Evolutionary conservation across 257 asterid genomes (phyloP), one percentile per base, ranked within the genome.

Genomic region (Solanum microdontum): DNA sequence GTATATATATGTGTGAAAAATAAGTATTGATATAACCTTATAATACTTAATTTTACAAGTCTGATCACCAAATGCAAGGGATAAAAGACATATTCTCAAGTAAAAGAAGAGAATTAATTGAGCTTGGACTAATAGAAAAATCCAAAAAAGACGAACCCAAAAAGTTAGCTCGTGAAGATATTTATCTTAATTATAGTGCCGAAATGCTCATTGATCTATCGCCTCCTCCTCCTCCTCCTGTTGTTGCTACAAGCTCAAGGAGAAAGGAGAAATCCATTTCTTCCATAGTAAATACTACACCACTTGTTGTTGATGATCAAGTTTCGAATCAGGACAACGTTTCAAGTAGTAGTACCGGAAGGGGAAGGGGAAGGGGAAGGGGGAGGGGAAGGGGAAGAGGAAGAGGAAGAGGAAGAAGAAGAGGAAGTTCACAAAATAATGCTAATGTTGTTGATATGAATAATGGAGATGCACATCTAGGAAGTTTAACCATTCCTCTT

Each of bases 251-350:
- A 24, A 32, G 48, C 11, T 80, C 68, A 45, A 26, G 39, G 37
- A 87, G 87, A 40, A 89, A 87, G 62, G 72, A 89, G 75, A 87
- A 75, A 62, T 84, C 87, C 0, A 37, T 84, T 11, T 85, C 90
- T 82, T 85, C 90, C 48, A 11, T 86, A 19, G 77, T 86, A 26
- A 37, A 43, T 32, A 30, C 75, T 45, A 26, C n/a, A 32, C 60
- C 32, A 30, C 37, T 19, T 26, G 2, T 66, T 32, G 14, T 73
- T 34, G 17, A 33, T 73, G 45, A 34, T 75, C 36, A 26, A 28
- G 30, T 10, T 8, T 23, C 21, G 4, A 64, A 19, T 58, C 55
- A 36, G 2, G 6, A 79, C 7, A 34, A 23, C 4, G 1, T 11
- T 19, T 30, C 24, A 3, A 77, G 60, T 62, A 24, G 74, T 26